Base-by-base conservation (phyloP, 73 alveolate species). In the Uronychia setigera region DNA sequence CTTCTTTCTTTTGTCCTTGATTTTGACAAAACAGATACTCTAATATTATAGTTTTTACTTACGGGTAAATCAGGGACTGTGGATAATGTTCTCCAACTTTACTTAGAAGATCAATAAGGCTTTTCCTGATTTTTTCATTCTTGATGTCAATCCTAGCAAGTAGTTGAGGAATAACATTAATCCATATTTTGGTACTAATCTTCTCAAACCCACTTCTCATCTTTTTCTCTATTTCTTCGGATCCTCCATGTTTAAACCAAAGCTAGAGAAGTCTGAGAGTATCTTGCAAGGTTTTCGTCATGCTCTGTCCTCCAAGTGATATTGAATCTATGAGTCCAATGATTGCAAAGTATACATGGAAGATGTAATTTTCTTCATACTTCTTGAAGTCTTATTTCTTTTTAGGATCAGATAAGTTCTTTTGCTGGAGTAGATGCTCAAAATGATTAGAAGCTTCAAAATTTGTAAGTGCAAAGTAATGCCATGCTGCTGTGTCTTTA, bases 81-180 rank as follows among this genome's bases (percentile, higher is more conserved):
- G 99, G 99, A 85, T 95, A 96, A 33, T 94, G 87, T 57, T 88
- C 88, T 25, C 98, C 94, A 19, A 98, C 94, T 31, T 92, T 97
- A 57, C 87, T 95, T 58, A 98, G 92, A 60, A 98, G 93, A 74
- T 92, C 96, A 67, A 95, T 86, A 77, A 98, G 60, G 31, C 96
- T 85, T n/a, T 87, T 82, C 88, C 95, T 84, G 29, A 97, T 94
- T 13, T 78, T 86, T 25, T 92, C 92, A 87, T 97, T 95, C 76
- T 95, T 92, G 0, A 98, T 93, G 75, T 97, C 95, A 32, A 98
- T 96, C 82, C 99, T 93, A 26, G 99, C 99, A 33, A 98, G 92
- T 29, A 98, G 88, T 91, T 98, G 96, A 1, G 99, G 99, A 60
- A 98, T 94, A 28, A 98, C 99, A 46, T 95, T 95, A 14, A 98